Base-by-base conservation (phyloP, 75 land plant species). In the Chamaecyparis obtusa region DNA sequence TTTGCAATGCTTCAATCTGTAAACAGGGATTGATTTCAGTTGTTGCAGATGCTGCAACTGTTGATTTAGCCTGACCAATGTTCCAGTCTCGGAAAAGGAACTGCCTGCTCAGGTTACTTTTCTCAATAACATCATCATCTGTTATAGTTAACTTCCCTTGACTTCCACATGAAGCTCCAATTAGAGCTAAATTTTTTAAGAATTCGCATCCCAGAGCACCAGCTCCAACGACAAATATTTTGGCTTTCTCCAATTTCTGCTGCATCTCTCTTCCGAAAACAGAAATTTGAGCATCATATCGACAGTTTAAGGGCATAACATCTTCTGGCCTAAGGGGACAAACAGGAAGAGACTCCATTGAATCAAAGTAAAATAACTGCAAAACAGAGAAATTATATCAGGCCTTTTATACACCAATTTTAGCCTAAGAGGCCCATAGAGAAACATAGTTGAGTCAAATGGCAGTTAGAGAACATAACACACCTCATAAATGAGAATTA, bases 191-290 rank as follows among this genome's bases (percentile, higher is more conserved):
- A 87, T 97, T 97, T 87, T 97, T 97, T 48, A 97, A 86, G 85
- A 97, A 92, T 85, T 97, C 99, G 82, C 99, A 97, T 13, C 99
- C 99, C n/a, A 95, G 92, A 9, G 99, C 99, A 87, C 99, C 97
- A 86, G 99, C 94, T 71, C 99, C 99, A 3, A 97, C 97, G 35
- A 95, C 86, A 90, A 97, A 97, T 24, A 94, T 87, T 46, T 93
- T 93, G 14, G 95, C 91, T 48, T 93, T 93, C 77, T 94, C 91
- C 74, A 96, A 87, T 85, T 91, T 95, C 78, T 94, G 92, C 76
- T 96, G 98, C 55, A 96, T 86, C 87, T 92, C 91, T 21, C 89
- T 90, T 21, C 98, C 98, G 87, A 96, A 96, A 3, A 96, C 98
- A 17, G 98, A 92, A 74, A 95, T 94, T 83, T 96, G 98, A 14